Evolutionary conservation across 495 filamentous ascomycete genomes (phyloP), one percentile per base, ranked within the genome.

Genomic region (Aspergillus funiculosus): DNA sequence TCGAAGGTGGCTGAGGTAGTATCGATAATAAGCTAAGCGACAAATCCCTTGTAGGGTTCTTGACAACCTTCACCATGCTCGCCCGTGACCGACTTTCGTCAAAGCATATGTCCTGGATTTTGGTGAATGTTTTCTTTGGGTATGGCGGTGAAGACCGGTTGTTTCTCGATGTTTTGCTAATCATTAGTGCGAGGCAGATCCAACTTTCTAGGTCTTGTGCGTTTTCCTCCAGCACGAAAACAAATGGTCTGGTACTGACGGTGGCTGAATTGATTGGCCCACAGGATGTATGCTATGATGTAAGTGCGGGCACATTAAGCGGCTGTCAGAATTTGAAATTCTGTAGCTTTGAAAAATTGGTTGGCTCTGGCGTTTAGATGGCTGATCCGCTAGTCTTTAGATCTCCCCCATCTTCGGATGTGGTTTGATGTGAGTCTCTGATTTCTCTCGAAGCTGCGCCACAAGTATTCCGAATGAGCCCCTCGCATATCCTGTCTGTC

Each of bases 31-130:
- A n/a, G n/a, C n/a, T n/a, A n/a, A n/a, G n/a, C n/a, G 30, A 32
- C 30, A 28, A 28, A 25, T 26, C 10, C 6, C 17, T 53, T 73
- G 44, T 51, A 85, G 89, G 90, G 47, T 97, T 95, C 68, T 67
- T 95, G 20, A 94, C 91, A 0, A 95, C 89, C 0, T 95, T 96
- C 58, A 84, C 86, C 1, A 80, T 95, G 48, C 78, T 97, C 44
- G 90, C 86, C 18, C 77, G 91, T 51, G 86, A 89, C 52, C 64
- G 72, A 10, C 87, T 86, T 54, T 79, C 79, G 15, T 75, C 86
- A n/a, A 58, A 68, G 6, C 69, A 88, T 50, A 95, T 95, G 82
- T 81, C 84, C 26, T 88, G 85, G 81, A 83, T 89, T 45, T 69
- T 96, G 42, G 83, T 92, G 49, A 88, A 91, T 54, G 90, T 95